Evolutionary conservation across 176 grass and related monocot species (phyloP), one percentile per base, ranked within the genome.

Genomic region (Lolium perenne): DNA sequence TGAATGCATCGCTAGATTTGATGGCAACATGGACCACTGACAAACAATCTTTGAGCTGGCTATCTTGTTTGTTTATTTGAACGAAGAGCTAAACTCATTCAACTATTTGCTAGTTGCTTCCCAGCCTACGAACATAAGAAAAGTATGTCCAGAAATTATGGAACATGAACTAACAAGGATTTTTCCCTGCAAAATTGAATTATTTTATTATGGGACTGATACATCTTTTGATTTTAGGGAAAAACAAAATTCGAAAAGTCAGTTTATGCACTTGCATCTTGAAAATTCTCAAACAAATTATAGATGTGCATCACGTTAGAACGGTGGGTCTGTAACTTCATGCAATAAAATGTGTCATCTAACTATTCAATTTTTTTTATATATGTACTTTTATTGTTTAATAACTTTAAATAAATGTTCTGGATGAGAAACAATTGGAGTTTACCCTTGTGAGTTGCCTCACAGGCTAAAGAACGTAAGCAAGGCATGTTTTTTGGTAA

Each of bases 11-110:
- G 0, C 67, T 50, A 84, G 89, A 87, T 91, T 59, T 87, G 74
- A 90, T 80, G 65, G 80, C 84, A 83, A 83, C 84, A 83, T 83
- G 84, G 74, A 50, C 38, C 38, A 63, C 74, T n/a, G 15, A 58
- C 72, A 78, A 83, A 67, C 38, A 79, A 74, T 74, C 15, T 74
- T 65, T 74, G 12, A 50, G 17, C 47, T 70, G 58, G 41, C 6
- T 87, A 43, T 64, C 56, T 74, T 83, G 12, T 47, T 86, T 77
- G 15, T 22, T 47, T 86, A 35, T 63, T 21, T 86, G 32, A 55
- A 79, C 74, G 47, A 87, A 66, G 74, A 56, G 10, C 18, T 38
- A 87, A 83, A 7, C 23, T 74, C 14, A 58, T 20, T 38, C 21
- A 65, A 56, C 67, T 46, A 46, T 80, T 83, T 49, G 1, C 74